Evolutionary conservation across 2,329 filamentous ascomycete species (phyloP).

Genomic region (Pyrenochaeta sp.): DNA sequence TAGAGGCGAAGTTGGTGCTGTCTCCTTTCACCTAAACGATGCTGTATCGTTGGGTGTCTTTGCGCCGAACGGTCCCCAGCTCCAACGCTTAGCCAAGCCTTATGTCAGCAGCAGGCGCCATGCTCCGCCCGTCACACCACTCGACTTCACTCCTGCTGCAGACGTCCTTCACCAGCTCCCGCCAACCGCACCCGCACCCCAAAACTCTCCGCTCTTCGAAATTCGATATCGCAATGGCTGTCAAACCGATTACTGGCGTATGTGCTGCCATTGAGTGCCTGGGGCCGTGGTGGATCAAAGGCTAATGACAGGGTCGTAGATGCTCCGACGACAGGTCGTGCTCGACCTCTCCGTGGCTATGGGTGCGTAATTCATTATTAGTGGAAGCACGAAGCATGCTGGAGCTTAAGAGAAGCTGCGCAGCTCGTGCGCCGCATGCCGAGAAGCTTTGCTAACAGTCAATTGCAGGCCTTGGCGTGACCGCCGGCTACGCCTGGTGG

Average conservation of each 20-base stretch:
- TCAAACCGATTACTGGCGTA: constrained; percentile 63
- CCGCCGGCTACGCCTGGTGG: constrained; percentile 72
- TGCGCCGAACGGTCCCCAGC: too few species aligned
- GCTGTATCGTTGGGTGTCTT: neutral
- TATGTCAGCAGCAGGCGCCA: neutral
- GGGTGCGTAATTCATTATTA: constrained; percentile 58
- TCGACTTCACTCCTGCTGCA: constrained; percentile 37
- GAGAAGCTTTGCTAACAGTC: constrained; percentile 33
- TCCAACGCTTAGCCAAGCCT: neutral
- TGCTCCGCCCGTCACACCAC: constrained; percentile 35
- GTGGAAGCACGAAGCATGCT: constrained; percentile 2
- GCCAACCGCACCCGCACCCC: constrained; percentile 36
- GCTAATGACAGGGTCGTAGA: constrained; percentile 56
- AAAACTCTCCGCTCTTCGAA: constrained; percentile 40
- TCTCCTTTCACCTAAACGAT: neutral
- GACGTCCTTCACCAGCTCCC: constrained; percentile 39
- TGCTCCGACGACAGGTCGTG: constrained; percentile 71
- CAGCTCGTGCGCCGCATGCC: constrained; percentile 7
- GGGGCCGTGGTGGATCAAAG: constrained; percentile 16
- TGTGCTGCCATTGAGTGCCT: constrained; percentile 47
- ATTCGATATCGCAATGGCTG: constrained; percentile 47
- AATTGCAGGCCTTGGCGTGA: constrained; percentile 65
- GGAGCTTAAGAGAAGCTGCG: constrained; percentile 9
- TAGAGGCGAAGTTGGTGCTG: constrained; percentile 10
- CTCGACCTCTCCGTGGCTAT: constrained; percentile 72